Evolutionary conservation across 768 basidiomycete species (phyloP).

Genomic region (Leccinum uliginosum): DNA sequence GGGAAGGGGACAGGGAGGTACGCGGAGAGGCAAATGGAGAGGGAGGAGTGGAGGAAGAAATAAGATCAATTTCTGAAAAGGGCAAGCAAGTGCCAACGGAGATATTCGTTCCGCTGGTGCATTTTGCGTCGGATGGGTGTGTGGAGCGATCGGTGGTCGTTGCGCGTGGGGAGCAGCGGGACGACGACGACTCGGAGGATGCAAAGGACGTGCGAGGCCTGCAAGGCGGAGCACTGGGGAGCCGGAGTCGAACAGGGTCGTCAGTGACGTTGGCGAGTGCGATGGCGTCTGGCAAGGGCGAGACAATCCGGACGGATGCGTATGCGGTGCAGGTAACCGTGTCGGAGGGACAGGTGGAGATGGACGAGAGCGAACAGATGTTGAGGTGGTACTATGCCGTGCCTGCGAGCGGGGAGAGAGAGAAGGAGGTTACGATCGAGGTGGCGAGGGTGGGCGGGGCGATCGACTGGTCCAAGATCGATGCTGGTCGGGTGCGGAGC

Average conservation of each 20-base stretch:
- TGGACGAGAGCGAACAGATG: conserved; percentile 46
- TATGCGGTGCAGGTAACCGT: conserved; percentile 42
- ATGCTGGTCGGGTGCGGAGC: background rate
- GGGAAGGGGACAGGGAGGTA: background rate
- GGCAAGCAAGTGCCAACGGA: conserved; percentile 59
- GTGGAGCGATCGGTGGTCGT: conserved; percentile 19
- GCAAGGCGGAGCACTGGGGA: background rate
- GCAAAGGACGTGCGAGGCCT: background rate
- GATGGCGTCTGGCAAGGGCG: background rate
- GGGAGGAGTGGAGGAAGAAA: background rate
- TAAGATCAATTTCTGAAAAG: background rate
- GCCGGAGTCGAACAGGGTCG: conserved; percentile 10
- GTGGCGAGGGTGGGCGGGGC: conserved; percentile 40
- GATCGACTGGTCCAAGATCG: conserved; percentile 23
- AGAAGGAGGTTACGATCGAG: conserved; percentile 36
- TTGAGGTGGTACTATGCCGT: conserved; percentile 47
- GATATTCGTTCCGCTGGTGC: conserved; percentile 86
- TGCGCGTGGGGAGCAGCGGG: background rate
- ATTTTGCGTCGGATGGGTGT: conserved; percentile 58
- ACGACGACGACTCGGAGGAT: background rate
- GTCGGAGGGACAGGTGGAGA: conserved; percentile 44
- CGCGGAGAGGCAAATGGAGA: background rate
- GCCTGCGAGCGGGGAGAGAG: conserved; percentile 24
- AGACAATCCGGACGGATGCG: conserved; percentile 13
- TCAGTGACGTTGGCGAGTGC: conserved; percentile 9